Conservation (phyloP, 1,284 basidiomycete genomes). For the Apiotrichum porosum region DNA sequence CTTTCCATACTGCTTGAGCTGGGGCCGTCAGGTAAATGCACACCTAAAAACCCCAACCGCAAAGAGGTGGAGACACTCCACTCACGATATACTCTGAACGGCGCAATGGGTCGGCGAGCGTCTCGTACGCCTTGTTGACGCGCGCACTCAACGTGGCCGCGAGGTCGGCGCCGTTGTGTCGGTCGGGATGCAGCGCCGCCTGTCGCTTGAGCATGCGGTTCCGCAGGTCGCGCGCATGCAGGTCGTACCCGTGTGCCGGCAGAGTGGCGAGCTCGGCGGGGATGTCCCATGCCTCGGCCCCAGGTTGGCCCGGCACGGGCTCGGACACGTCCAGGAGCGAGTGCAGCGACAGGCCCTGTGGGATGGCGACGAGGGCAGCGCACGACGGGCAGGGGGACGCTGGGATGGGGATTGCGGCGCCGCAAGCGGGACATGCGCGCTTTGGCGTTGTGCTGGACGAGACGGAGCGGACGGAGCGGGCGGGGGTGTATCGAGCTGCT, state of each 20-base stretch:
- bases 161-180: slow-evolving; percentile 27
- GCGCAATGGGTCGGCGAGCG: slow-evolving; percentile 38
- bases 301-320: slow-evolving; percentile 12
- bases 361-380: slow-evolving; percentile 33
- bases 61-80: too few species aligned
- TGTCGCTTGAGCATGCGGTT: slow-evolving; percentile 38
- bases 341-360: slow-evolving; percentile 36
- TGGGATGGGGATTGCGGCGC: slow-evolving; percentile 23
- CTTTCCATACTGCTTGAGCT: slow-evolving; percentile 59
- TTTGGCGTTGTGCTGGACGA: not conserved
- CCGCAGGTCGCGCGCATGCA: slow-evolving; percentile 36
- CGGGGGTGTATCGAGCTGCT: not conserved
- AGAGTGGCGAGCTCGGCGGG: slow-evolving; percentile 27
- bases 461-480: not conserved
- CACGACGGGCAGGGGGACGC: slow-evolving; percentile 43
- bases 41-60: too few species aligned
- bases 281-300: slow-evolving; percentile 21
- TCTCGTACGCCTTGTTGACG: slow-evolving; percentile 46
- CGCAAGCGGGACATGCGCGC: slow-evolving; percentile 32
- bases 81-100: slow-evolving; percentile 48
- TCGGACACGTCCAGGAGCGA: slow-evolving; percentile 35
- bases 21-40: too few species aligned
- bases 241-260: slow-evolving; percentile 34
- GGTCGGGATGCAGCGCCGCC: slow-evolving; percentile 45
- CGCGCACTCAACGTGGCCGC: slow-evolving; percentile 38